phyloP scores from a whole-genome alignment of 768 basidiomycete species.

The Hericium erinaceus region DNA sequence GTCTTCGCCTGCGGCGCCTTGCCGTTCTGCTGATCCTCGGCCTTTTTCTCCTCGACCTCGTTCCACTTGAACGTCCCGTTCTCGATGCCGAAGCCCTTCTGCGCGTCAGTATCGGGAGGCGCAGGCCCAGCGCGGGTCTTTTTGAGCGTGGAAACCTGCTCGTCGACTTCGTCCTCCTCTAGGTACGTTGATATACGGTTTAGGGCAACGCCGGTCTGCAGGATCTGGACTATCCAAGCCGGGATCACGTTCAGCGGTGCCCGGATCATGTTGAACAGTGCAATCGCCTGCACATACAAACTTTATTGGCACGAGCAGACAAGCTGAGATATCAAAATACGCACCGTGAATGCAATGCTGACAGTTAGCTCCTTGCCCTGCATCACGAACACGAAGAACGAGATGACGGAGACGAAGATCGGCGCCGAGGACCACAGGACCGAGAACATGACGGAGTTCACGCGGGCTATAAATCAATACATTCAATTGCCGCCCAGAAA shows the following conservation, averaged over 20 bases:
- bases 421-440: conserved; percentile 71
- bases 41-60: conserved; percentile 30
- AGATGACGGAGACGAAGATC: conserved; percentile 68
- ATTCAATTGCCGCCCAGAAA: background rate
- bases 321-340: conserved; percentile 15
- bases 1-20: background rate
- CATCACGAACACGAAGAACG: conserved; percentile 67
- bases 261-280: conserved; percentile 80
- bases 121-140: conserved; percentile 17
- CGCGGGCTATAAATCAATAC: conserved; percentile 35
- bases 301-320: background rate
- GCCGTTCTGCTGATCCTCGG: conserved; percentile 14
- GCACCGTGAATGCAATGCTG: conserved; percentile 73
- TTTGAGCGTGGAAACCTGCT: conserved; percentile 51
- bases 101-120: conserved; percentile 14
- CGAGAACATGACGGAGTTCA: conserved; percentile 66
- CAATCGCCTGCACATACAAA: conserved; percentile 43
- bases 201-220: conserved; percentile 56
- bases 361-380: conserved; percentile 70
- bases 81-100: conserved; percentile 37
- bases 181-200: conserved; percentile 54
- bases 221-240: conserved; percentile 65
- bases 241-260: conserved; percentile 75
- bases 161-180: conserved; percentile 52
- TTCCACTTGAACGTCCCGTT: conserved; percentile 51